A percentile compares a stretch with the other conserved stretches of the same genome.
These are phyloP conservation scores for Tilletia caries DNA, from an alignment of 1,284 basidiomycete genomes.

Conservation along the genomic window DNA sequence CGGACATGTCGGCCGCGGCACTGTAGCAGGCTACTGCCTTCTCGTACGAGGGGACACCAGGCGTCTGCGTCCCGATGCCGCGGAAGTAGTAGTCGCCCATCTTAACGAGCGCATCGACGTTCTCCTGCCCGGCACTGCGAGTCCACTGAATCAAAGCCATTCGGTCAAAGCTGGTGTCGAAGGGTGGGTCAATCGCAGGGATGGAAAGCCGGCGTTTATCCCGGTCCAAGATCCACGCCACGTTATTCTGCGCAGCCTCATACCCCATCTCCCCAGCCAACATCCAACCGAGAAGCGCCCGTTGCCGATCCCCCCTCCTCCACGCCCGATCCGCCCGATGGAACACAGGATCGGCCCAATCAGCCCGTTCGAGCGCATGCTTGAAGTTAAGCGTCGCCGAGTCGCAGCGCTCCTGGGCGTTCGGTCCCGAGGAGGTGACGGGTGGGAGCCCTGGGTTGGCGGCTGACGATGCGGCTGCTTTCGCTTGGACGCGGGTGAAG, in stretches of 20 bases:
- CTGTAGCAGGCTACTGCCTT: conserved; percentile 91
- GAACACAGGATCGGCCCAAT: conserved; percentile 47
- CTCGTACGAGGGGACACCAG: conserved; percentile 67
- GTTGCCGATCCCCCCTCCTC: conserved; percentile 34
- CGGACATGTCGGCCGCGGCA: conserved; percentile 78
- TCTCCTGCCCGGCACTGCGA: conserved; percentile 85
- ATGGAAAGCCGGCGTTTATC: conserved; percentile 26
- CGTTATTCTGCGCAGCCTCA: conserved; percentile 90
- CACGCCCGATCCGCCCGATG: conserved; percentile 48
- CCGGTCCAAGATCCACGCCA: conserved; percentile 87
- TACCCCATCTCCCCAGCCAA: conserved; percentile 80
- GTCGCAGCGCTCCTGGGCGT: conserved; percentile 23
- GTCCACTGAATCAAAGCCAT: conserved; percentile 89
- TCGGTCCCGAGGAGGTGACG: background rate
- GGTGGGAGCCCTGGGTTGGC: no score
- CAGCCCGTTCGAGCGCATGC: conserved; percentile 38
- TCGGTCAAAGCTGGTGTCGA: conserved; percentile 60
- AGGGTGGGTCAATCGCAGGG: conserved; percentile 51
- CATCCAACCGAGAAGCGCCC: conserved; percentile 63
- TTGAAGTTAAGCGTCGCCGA: conserved; percentile 38
- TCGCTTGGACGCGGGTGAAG: conserved; percentile 20
- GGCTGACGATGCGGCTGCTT: background rate
- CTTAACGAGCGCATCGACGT: conserved; percentile 92
- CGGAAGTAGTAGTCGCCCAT: conserved; percentile 86
- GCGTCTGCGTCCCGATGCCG: conserved; percentile 31